These are phyloP conservation scores for Letharia lupina DNA, from an alignment of 495 filamentous ascomycete genomes.

Conservation along the genomic window DNA sequence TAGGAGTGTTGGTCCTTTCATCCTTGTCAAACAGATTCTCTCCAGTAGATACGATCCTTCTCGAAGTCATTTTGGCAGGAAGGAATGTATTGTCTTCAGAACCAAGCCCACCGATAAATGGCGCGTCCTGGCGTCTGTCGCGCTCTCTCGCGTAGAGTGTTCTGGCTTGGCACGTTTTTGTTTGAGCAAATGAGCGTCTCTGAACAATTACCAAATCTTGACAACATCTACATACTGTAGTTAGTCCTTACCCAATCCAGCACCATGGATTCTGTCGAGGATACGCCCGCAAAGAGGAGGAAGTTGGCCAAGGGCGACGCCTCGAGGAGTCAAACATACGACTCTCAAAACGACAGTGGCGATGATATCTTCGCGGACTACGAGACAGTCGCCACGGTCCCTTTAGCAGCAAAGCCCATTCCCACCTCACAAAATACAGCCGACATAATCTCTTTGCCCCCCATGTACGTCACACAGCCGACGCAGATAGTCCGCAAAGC, in stretches of 20 bases:
- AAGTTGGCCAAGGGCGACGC: conserved; percentile 31
- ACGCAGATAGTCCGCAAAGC: conserved; percentile 56
- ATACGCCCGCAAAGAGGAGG: conserved; percentile 43
- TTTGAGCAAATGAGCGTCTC: background rate
- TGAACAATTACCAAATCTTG: background rate
- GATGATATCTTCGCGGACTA: conserved; percentile 48
- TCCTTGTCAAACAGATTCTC: conserved; percentile 47
- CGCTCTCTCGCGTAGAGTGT: background rate
- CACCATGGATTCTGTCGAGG: conserved; percentile 35
- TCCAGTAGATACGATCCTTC: conserved; percentile 47
- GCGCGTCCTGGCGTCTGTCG: background rate
- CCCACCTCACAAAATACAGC: conserved; percentile 29
- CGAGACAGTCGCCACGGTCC: conserved; percentile 55
- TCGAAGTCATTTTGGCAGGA: conserved; percentile 43
- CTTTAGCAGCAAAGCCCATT: conserved; percentile 29
- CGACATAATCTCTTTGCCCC: conserved; percentile 17
- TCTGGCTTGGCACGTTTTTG: background rate
- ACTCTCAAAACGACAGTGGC: conserved; percentile 44
- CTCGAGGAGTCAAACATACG: conserved; percentile 31
- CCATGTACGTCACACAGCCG: conserved; percentile 53
- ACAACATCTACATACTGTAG: background rate
- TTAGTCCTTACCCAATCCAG: background rate
- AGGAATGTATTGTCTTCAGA: background rate
- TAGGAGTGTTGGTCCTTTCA: conserved; percentile 32
- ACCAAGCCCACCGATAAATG: background rate